These are phyloP conservation scores for Fusarium sp. DNA, from an alignment of 2,329 filamentous ascomycete species.

Conservation along the genomic window DNA sequence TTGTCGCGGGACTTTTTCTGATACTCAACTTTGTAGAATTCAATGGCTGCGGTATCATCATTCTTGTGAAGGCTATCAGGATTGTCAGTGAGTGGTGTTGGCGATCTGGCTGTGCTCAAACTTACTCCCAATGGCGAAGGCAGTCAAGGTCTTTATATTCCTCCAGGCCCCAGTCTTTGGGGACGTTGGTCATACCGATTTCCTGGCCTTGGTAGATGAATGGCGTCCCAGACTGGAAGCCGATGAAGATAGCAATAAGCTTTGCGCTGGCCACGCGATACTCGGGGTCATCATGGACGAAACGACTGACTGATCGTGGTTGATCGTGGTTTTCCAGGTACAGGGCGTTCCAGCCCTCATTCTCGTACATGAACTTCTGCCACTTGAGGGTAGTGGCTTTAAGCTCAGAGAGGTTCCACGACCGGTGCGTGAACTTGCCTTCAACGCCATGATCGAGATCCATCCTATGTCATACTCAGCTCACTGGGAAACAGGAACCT, in stretches of 20 bases:
- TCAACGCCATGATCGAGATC: slow-evolving; percentile 57
- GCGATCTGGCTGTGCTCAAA: background rate
- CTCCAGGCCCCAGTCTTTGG: slow-evolving; percentile 66
- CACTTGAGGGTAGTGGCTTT: slow-evolving; percentile 64
- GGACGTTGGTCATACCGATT: slow-evolving; percentile 72
- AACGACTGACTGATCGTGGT: slow-evolving; percentile 66
- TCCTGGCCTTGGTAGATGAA: slow-evolving; percentile 78
- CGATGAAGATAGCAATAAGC: slow-evolving; percentile 66
- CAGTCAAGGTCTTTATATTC: slow-evolving; percentile 75
- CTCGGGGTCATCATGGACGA: slow-evolving; percentile 59
- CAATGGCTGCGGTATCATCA: slow-evolving; percentile 51
- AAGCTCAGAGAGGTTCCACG: slow-evolving; percentile 60
- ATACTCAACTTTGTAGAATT: slow-evolving; percentile 55
- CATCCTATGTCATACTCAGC: slow-evolving; percentile 48
- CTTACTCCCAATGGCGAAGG: slow-evolving; percentile 60
- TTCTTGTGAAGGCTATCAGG: slow-evolving; percentile 49
- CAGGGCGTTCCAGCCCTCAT: slow-evolving; percentile 70
- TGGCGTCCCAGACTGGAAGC: slow-evolving; percentile 67
- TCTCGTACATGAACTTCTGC: slow-evolving; percentile 67
- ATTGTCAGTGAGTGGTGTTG: slow-evolving; percentile 1
- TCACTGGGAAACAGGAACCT: background rate
- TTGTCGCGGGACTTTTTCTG: slow-evolving; percentile 73
- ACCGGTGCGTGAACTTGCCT: slow-evolving; percentile 55
- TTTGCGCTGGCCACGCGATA: slow-evolving; percentile 63
- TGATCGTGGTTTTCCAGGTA: slow-evolving; percentile 75